These are phyloP conservation scores for Bremia lactucae DNA, from an alignment of 352 stramenopile species.

Conservation along the genomic window DNA sequence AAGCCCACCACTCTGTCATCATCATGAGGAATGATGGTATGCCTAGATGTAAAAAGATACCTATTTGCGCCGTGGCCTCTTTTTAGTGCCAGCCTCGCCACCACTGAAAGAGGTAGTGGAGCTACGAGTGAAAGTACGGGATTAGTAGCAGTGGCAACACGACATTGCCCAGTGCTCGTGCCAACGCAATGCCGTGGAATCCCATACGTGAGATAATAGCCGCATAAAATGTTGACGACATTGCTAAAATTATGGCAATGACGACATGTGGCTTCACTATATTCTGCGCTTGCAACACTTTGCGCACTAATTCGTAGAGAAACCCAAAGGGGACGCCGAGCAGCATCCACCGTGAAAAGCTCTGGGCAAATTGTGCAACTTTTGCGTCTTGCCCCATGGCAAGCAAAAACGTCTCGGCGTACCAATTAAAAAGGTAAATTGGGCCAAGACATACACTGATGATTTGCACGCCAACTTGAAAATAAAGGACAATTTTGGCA, in stretches of 20 bases:
- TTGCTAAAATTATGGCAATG: conserved; percentile 49
- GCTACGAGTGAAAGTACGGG: conserved; percentile 40
- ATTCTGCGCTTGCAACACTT: conserved; percentile 70
- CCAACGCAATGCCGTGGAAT: conserved; percentile 63
- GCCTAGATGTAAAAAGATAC: conserved; percentile 36
- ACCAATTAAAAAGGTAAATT: conserved; percentile 54
- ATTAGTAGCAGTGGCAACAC: conserved; percentile 36
- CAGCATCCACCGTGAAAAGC: conserved; percentile 51
- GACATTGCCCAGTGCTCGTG: conserved; percentile 39
- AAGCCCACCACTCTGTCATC: conserved; percentile 60
- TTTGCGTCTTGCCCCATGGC: conserved; percentile 33
- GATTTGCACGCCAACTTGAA: conserved; percentile 55
- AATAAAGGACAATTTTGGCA: conserved; percentile 67
- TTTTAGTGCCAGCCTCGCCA: conserved; percentile 39
- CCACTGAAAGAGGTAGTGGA: conserved; percentile 25
- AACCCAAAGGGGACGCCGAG: conserved; percentile 61
- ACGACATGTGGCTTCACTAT: conserved; percentile 64
- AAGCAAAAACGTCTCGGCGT: conserved; percentile 33
- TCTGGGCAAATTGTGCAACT: conserved; percentile 41
- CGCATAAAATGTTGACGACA: conserved; percentile 49
- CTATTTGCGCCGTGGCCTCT: conserved; percentile 19
- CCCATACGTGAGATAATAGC: conserved; percentile 66
- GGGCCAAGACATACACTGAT: conserved; percentile 32
- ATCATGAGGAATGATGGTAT: conserved; percentile 48
- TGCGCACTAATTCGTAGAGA: conserved; percentile 71